Evolutionary conservation across 2,329 filamentous ascomycete genomes (phyloP).

Genomic region (Fonsecaea monophora): DNA sequence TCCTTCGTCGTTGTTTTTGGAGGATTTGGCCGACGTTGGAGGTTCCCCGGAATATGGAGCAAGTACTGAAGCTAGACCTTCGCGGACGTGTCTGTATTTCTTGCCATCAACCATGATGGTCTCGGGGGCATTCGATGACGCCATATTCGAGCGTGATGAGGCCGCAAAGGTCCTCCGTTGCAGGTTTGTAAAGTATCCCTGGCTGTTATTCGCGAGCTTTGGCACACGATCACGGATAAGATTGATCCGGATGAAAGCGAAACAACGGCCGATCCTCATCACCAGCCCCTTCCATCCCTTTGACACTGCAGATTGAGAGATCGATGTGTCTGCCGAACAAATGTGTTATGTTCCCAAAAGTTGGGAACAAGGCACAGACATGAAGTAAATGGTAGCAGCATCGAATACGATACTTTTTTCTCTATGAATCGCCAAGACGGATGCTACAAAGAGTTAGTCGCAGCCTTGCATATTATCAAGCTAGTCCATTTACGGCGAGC

Average conservation of each 20-base stretch:
- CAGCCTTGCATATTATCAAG: neutral
- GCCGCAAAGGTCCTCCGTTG: conserved; percentile 15
- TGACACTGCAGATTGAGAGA: neutral
- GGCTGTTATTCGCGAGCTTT: neutral
- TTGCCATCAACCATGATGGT: conserved; percentile 55
- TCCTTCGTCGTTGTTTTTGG: conserved; percentile 64
- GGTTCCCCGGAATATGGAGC: conserved; percentile 60
- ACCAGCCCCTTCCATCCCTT: neutral
- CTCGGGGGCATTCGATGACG: conserved; percentile 13
- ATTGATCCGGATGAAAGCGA: conserved; percentile 4
- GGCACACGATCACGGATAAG: neutral
- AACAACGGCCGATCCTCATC: conserved; percentile 20
- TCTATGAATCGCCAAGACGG: neutral
- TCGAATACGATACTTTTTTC: conserved; percentile 5
- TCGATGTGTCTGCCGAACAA: neutral
- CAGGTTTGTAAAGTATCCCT: neutral
- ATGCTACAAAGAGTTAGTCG: neutral
- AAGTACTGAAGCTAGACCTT: conserved; percentile 72
- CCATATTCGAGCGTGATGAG: conserved; percentile 22
- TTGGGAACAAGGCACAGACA: neutral
- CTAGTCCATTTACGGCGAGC: conserved; percentile 1
- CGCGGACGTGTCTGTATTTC: conserved; percentile 67
- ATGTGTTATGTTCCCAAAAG: neutral
- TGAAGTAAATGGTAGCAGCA: neutral
- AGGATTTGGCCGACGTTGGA: conserved; percentile 45